phyloP scores from a whole-genome alignment of 75 land plant species.

The Cunninghamia lanceolata region DNA sequence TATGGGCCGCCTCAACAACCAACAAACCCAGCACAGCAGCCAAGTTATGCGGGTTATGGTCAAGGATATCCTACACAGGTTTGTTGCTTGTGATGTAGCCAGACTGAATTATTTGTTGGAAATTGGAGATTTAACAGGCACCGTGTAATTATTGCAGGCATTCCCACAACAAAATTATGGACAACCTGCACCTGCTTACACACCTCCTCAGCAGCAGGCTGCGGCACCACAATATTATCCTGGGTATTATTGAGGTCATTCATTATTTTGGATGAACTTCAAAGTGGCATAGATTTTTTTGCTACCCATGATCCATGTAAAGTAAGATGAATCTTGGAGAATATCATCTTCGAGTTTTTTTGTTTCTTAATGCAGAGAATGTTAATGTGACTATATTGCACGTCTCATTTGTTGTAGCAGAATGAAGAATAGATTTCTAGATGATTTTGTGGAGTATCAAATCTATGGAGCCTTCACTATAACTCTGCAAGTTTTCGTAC shows the following conservation, averaged over 20 bases:
- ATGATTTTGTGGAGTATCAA: background rate
- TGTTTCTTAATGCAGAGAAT: background rate
- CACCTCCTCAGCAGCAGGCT: constrained; percentile 10
- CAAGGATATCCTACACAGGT: constrained; percentile 13
- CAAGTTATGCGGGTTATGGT: constrained; percentile 2
- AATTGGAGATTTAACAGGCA: background rate
- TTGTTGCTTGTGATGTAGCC: background rate
- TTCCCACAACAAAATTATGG: constrained; percentile 8
- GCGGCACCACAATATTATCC: constrained; percentile 11
- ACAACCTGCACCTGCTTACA: constrained; percentile 13
- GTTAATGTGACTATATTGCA: background rate
- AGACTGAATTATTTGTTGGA: background rate
- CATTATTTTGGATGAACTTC: background rate
- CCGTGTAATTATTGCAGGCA: background rate
- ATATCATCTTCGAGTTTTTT: background rate
- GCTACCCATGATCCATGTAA: background rate
- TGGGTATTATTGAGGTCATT: constrained; percentile 12
- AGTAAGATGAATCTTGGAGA: background rate
- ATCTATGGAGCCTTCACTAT: background rate
- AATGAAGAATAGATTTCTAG: background rate
- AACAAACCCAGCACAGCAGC: constrained; percentile 3
- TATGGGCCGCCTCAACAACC: constrained; percentile 9
- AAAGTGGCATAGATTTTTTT: background rate
- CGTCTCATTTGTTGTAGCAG: background rate
- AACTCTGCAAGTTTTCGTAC: background rate